These are phyloP conservation scores for Jacaranda mimosifolia DNA, from an alignment of 257 asterid genomes.

Conservation along the genomic window DNA sequence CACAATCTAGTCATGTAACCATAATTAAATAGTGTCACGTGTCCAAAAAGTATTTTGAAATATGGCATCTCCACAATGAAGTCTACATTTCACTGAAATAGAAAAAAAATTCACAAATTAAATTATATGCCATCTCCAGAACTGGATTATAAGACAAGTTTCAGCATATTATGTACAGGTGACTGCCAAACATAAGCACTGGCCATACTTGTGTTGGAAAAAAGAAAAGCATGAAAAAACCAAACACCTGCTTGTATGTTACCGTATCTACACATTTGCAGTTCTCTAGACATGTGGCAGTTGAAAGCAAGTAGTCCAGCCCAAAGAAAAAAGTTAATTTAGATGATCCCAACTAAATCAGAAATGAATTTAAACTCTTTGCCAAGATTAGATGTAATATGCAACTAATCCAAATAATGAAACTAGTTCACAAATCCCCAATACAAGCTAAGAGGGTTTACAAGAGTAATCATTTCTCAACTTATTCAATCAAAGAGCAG, in stretches of 20 bases:
- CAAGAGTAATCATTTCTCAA: slow-evolving; percentile 8
- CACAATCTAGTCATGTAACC: slow-evolving; percentile 23
- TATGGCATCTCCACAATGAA: background rate
- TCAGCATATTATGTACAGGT: background rate
- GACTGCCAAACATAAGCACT: background rate
- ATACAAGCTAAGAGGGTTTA: background rate
- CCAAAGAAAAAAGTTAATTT: background rate
- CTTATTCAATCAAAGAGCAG: background rate
- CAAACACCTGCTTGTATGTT: background rate
- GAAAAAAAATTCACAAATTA: background rate
- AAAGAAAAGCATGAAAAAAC: background rate
- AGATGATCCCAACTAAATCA: background rate
- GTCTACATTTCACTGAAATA: slow-evolving; percentile 4
- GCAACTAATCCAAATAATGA: background rate
- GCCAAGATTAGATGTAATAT: background rate
- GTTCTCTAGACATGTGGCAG: slow-evolving; percentile 3
- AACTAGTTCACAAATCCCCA: slow-evolving; percentile 2
- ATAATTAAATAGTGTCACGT: slow-evolving; percentile 1
- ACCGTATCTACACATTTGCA: background rate
- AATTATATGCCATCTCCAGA: slow-evolving; percentile 10
- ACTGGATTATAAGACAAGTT: slow-evolving; percentile 21
- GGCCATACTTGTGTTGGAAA: background rate
- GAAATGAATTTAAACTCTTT: background rate
- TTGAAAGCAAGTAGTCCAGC: slow-evolving; percentile 1
- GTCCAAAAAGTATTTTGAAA: slow-evolving; percentile 20